These are phyloP conservation scores for Talaromyces wortmannii DNA, from an alignment of 495 filamentous ascomycete genomes.

Conservation along the genomic window DNA sequence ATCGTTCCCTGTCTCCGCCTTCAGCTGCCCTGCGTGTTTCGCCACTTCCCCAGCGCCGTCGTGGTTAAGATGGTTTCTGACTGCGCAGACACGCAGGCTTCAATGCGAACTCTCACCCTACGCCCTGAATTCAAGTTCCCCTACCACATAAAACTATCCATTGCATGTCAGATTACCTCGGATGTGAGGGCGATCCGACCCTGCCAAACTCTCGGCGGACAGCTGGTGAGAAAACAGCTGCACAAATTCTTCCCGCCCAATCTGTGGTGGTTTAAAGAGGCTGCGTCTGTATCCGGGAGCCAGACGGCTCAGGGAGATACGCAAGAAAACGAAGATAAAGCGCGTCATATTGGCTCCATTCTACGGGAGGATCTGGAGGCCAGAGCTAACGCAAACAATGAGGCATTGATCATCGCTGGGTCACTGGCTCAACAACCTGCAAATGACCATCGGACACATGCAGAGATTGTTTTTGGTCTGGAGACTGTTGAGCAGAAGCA, in stretches of 20 bases:
- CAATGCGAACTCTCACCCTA: slow-evolving; percentile 12
- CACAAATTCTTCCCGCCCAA: slow-evolving; percentile 9
- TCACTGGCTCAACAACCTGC: slow-evolving; percentile 4
- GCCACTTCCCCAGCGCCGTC: slow-evolving; percentile 8
- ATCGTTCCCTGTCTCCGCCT: slow-evolving; percentile 13
- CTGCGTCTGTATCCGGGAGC: slow-evolving; percentile 10
- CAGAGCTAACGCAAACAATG: slow-evolving; percentile 7
- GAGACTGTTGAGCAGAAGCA: slow-evolving; percentile 5
- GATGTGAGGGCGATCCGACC: slow-evolving; percentile 18
- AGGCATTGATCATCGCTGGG: slow-evolving; percentile 10
- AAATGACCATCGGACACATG: slow-evolving; percentile 2
- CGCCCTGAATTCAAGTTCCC: slow-evolving; percentile 11
- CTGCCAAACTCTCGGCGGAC: slow-evolving; percentile 9
- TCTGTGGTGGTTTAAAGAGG: slow-evolving; percentile 15
- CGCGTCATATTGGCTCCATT: slow-evolving; percentile 15
- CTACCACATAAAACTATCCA: slow-evolving; percentile 14
- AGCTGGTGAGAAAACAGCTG: slow-evolving; percentile 5
- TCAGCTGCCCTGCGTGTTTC: slow-evolving; percentile 9
- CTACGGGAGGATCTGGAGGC: slow-evolving; percentile 11
- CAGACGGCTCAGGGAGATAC: slow-evolving; percentile 3
- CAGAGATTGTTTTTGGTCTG: slow-evolving; percentile 9
- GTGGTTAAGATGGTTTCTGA: slow-evolving; percentile 6
- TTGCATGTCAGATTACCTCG: slow-evolving; percentile 15
- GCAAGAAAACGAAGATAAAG: slow-evolving; percentile 8
- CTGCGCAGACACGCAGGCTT: slow-evolving; percentile 13